Evolutionary conservation across 2,329 filamentous ascomycete species (phyloP).

Genomic region (Rhynchosporium agropyri): DNA sequence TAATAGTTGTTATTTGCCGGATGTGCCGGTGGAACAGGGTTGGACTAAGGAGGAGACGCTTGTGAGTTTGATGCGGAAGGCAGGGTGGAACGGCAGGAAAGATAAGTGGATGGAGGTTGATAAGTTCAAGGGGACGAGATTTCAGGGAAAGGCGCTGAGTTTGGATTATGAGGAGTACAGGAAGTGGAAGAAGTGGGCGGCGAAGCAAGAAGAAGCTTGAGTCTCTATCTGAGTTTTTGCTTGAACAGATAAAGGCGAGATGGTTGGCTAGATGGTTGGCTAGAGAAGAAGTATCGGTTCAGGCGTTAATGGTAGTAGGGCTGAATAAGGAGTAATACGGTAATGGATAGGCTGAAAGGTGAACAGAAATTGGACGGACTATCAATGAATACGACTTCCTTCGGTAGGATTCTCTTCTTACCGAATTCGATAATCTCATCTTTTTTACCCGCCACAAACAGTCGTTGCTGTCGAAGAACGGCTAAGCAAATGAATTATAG

Average conservation of each 20-base stretch:
- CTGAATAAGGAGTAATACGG: not conserved
- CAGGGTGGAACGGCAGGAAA: constrained; percentile 76
- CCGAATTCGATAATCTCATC: too few species aligned
- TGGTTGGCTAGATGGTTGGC: not conserved
- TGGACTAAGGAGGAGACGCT: constrained; percentile 95
- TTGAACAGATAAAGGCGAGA: too few species aligned
- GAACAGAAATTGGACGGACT: too few species aligned
- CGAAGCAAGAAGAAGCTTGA: constrained; percentile 16
- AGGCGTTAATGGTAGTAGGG: not conserved
- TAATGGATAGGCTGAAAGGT: too few species aligned
- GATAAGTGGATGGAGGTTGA: constrained; percentile 74
- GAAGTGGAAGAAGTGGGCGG: constrained; percentile 76
- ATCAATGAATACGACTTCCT: too few species aligned
- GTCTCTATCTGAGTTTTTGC: too few species aligned
- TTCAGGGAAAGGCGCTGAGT: constrained; percentile 80
- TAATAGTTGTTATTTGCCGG: constrained; percentile 87
- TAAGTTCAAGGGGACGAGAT: constrained; percentile 76
- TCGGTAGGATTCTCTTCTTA: too few species aligned
- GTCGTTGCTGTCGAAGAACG: too few species aligned
- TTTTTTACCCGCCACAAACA: too few species aligned
- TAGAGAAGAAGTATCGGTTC: not conserved
- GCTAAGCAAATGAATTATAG: too few species aligned
- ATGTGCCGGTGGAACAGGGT: constrained; percentile 88
- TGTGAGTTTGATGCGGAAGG: constrained; percentile 89
- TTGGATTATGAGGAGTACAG: constrained; percentile 74